Evolutionary conservation across 2,329 filamentous ascomycete genomes (phyloP).

Genomic region (Chalaropsis ovoidea): DNA sequence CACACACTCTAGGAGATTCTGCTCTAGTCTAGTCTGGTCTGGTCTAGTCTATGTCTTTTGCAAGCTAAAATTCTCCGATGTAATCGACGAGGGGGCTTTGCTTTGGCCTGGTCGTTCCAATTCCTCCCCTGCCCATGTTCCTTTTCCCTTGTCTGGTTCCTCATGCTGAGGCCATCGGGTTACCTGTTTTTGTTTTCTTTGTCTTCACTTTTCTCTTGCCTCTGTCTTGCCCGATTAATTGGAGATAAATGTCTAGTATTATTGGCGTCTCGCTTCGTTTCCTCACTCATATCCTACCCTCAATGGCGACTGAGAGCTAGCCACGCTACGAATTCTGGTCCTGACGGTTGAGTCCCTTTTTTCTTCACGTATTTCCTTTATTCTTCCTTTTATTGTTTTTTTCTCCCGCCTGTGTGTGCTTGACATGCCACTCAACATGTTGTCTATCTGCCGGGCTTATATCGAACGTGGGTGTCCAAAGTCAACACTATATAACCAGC

Average conservation of each 20-base stretch:
- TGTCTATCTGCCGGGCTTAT: conserved; percentile 6
- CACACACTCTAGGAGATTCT: not conserved
- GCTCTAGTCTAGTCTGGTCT: not conserved
- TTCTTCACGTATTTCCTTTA: not conserved
- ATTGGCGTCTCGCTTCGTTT: not conserved
- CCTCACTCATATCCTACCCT: not conserved
- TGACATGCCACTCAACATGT: conserved; percentile 7
- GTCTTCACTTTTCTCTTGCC: not conserved
- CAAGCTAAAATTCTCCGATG: conserved; percentile 8
- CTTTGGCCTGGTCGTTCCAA: not conserved
- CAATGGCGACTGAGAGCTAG: not conserved
- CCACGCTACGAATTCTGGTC: conserved; percentile 3
- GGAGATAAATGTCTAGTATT: not conserved
- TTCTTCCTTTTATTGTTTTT: not conserved
- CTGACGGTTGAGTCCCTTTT: not conserved
- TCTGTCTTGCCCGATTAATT: not conserved
- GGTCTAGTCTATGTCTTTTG: not conserved
- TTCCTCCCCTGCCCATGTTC: conserved; percentile 12
- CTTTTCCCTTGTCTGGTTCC: not conserved
- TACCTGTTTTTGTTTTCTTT: conserved; percentile 7
- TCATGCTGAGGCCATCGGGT: conserved; percentile 1
- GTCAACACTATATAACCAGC: conserved; percentile 9
- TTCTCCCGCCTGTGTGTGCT: not conserved
- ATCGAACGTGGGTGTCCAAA: not conserved
- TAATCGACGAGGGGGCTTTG: not conserved